These are phyloP conservation scores for Pseudocercospora eumusae DNA, from an alignment of 2,329 filamentous ascomycete genomes.

Conservation along the genomic window DNA sequence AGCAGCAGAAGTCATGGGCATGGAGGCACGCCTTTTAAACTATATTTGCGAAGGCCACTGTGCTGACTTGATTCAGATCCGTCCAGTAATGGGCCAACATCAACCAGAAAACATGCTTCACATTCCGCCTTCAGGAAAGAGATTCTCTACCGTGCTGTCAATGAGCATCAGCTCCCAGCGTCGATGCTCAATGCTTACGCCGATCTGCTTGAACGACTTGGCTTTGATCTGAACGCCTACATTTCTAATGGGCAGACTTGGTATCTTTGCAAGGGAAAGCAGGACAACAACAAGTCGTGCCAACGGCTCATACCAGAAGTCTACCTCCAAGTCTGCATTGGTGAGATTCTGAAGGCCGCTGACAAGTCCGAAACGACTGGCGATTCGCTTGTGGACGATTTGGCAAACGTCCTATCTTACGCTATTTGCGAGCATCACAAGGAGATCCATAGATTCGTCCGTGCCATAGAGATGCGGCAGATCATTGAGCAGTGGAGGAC, in stretches of 20 bases:
- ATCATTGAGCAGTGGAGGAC: conserved; percentile 16
- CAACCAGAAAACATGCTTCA: not conserved
- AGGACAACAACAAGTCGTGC: conserved; percentile 9
- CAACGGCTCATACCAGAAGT: conserved; percentile 19
- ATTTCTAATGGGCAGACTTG: conserved; percentile 17
- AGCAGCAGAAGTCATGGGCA: not conserved
- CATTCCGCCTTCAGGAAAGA: conserved; percentile 10
- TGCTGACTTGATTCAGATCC: conserved; percentile 3
- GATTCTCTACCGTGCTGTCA: conserved; percentile 14
- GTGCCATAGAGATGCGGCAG: conserved; percentile 15
- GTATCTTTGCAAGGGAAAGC: conserved; percentile 19
- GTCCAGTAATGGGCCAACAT: not conserved
- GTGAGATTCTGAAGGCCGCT: conserved; percentile 16
- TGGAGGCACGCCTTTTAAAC: not conserved
- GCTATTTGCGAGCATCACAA: conserved; percentile 22
- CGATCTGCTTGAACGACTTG: conserved; percentile 13
- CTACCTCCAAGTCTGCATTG: conserved; percentile 14
- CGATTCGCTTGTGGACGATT: conserved; percentile 15
- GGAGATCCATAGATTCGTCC: conserved; percentile 16
- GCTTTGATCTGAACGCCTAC: conserved; percentile 16
- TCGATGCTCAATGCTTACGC: conserved; percentile 16
- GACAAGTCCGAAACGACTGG: conserved; percentile 15
- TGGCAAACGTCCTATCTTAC: conserved; percentile 15
- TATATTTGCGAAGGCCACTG: not conserved
- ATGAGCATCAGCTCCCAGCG: conserved; percentile 16